Base-by-base conservation (phyloP, 345 rosid species). In the Gossypium stocksii region DNA sequence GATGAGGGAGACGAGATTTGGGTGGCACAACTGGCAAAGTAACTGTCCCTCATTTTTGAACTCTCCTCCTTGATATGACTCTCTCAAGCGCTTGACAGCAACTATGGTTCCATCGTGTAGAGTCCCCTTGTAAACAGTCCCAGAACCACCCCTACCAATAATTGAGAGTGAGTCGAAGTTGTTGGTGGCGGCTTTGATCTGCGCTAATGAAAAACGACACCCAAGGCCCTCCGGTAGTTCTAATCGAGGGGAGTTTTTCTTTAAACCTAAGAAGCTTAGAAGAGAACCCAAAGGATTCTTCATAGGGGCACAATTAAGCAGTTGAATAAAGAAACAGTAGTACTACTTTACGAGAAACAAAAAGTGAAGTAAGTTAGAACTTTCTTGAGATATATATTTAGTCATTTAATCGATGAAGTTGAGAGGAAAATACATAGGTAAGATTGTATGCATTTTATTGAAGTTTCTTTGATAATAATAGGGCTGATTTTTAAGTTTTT, bases 181-280 rank as follows among this genome's bases (percentile, higher is more conserved):
- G 53, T 20, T 41, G 16, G 65, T 57, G 2, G 74, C 74, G 25
- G 65, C 65, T 71, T 54, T 43, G 52, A 71, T 57, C 74, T 71
- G 41, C 0, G 53, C 65, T 15, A 71, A 20, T 8, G 74, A 71
- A 20, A 71, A 71, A 7, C 9, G 12, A 56, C 64, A 41, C 38
- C 13, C 22, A 11, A 71, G 0, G 38, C 9, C 74, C 9, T 57
- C 74, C 4, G 17, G 63, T 15, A 70, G 73, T 7, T 15, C 8
- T 52, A 52, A 11, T 48, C 16, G 45, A 29, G 63, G 22, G 60
- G 49, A 29, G 2, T 70, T 53, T 16, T 44, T 22, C 54, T 66
- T 22, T 7, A n/a, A 44, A 66, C 11, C 54, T 8, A 22, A 66
- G 11, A 44, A 66, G 71, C 52, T 9, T 19, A 22, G 54, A 66